These are phyloP conservation scores for Tulasnella calospora DNA, from an alignment of 768 basidiomycete genomes.

Conservation along the genomic window DNA sequence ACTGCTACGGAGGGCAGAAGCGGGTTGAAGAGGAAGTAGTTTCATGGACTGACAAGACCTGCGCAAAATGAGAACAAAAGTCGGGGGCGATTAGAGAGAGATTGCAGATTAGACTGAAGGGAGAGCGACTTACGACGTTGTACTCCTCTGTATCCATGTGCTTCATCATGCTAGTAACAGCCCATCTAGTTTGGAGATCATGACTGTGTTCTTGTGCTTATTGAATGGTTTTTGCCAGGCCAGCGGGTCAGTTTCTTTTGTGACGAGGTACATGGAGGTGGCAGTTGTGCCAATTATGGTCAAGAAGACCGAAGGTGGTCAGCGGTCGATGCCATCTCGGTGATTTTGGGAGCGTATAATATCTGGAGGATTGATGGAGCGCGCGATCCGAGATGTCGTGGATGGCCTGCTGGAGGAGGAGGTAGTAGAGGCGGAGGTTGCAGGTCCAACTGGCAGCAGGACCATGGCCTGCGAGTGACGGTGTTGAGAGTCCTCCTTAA, in stretches of 20 bases:
- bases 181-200: conserved; percentile 98
- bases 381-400: background rate
- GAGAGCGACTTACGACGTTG: conserved; percentile 70
- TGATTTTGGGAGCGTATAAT: conserved; percentile 6
- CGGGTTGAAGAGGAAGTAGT: no score
- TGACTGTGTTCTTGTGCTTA: conserved; percentile 83
- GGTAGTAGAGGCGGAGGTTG: background rate
- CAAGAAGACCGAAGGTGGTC: conserved; percentile 66
- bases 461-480: background rate
- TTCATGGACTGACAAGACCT: no score
- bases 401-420: background rate
- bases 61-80: no score
- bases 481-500: conserved; percentile 4
- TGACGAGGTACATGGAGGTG: conserved; percentile 67
- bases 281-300: conserved; percentile 56
- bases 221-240: conserved; percentile 76
- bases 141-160: conserved; percentile 85
- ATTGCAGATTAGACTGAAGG: no score
- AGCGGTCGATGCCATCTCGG: conserved; percentile 43
- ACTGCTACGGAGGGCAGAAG: no score
- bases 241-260: conserved; percentile 77
- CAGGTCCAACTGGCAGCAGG: background rate
- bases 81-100: no score
- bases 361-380: background rate
- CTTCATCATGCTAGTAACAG: conserved; percentile 85